Conservation (phyloP, 306 rosid genomes). For the Arachis hypogaea region DNA sequence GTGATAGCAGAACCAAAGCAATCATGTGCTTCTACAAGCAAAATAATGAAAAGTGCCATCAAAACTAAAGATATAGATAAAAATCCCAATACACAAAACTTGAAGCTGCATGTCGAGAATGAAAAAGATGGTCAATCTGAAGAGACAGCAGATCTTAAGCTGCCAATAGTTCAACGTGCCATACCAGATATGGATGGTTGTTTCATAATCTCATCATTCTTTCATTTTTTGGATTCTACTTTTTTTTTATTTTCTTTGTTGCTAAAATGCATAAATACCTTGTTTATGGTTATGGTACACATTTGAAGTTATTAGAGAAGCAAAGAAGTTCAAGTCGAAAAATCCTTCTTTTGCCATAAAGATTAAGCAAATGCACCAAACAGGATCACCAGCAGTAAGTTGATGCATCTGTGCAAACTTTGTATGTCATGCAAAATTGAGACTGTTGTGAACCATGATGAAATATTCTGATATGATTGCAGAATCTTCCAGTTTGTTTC, state of each 20-base stretch:
- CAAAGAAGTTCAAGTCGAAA: neutral
- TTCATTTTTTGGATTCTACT: neutral
- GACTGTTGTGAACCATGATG: neutral
- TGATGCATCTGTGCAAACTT: neutral
- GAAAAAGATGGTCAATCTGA: neutral
- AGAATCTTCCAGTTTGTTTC: neutral
- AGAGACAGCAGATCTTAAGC: neutral
- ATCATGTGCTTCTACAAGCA: neutral
- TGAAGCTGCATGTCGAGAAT: too few species aligned
- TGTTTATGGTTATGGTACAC: too few species aligned
- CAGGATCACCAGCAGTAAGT: neutral
- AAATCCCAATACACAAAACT: neutral
- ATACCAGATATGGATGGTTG: neutral
- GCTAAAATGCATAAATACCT: neutral
- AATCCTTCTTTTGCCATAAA: conserved; percentile 8
- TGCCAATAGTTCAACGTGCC: neutral
- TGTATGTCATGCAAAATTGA: neutral
- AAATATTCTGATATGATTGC: neutral
- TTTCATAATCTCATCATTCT: neutral
- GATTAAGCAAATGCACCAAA: neutral
- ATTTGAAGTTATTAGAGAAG: neutral
- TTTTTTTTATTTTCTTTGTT: too few species aligned
- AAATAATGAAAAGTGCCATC: neutral
- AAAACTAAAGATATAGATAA: neutral
- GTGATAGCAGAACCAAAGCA: neutral